Conservation (phyloP, 2,329 filamentous ascomycete species). For the Scedosporium apiospermum region DNA sequence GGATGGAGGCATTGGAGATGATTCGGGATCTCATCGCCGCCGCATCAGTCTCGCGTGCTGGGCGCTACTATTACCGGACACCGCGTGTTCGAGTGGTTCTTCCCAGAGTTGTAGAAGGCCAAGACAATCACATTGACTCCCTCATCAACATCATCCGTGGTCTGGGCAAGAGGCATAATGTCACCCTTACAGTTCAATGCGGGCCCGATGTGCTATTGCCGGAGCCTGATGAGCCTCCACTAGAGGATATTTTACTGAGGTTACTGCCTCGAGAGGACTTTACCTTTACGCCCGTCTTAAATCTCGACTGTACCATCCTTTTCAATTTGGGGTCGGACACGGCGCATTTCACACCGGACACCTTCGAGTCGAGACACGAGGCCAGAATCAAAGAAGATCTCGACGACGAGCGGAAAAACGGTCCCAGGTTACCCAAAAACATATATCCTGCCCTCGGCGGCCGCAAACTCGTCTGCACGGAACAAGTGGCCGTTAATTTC, state of each 20-base stretch:
- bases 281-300: conserved; percentile 24
- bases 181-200: conserved; percentile 23
- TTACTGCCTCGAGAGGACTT: conserved; percentile 21
- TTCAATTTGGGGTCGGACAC: conserved; percentile 30
- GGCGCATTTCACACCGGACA: conserved; percentile 21
- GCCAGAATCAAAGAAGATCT: conserved; percentile 6
- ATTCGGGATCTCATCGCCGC: conserved; percentile 25
- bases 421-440: conserved; percentile 11
- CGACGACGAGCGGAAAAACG: conserved; percentile 12
- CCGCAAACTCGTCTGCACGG: conserved; percentile 26
- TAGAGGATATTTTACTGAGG: conserved; percentile 14
- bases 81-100: conserved; percentile 26
- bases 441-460: conserved; percentile 24
- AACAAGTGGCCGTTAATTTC: conserved; percentile 28
- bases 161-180: conserved; percentile 15
- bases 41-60: conserved; percentile 21
- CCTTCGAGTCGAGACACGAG: neutral
- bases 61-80: conserved; percentile 23
- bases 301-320: conserved; percentile 31
- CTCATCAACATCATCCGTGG: conserved; percentile 21
- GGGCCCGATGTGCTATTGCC: conserved; percentile 3
- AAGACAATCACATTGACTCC: conserved; percentile 19
- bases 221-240: conserved; percentile 15
- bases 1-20: conserved; percentile 17
- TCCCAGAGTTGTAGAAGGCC: conserved; percentile 19